Percentiles rank a stretch among this genome's conserved stretches.
Conservation (phyloP, 352 stramenopile species). For the Pythium plurisporium region DNA sequence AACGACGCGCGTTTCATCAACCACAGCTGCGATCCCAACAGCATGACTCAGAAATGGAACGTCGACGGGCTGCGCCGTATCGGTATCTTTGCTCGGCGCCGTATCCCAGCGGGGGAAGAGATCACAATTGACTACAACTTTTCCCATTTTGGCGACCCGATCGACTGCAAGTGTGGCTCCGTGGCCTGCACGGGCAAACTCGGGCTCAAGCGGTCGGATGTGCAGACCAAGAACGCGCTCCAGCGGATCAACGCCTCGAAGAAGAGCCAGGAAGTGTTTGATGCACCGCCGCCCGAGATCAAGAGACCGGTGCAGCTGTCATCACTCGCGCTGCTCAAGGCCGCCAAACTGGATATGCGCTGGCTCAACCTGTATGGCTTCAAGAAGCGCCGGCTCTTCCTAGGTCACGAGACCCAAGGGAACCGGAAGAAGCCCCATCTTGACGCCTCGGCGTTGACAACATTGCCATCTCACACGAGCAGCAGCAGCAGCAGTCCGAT, state of each 20-base stretch:
- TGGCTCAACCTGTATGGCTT: conserved; percentile 65
- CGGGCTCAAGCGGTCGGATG: conserved; percentile 60
- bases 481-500: conserved; percentile 36
- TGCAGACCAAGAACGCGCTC: conserved; percentile 16
- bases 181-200: conserved; percentile 71
- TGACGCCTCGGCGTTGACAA: not conserved
- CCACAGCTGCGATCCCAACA: conserved; percentile 94
- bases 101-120: conserved; percentile 54
- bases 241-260: conserved; percentile 4
- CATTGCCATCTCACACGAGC: conserved; percentile 8
- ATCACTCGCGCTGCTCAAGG: conserved; percentile 75
- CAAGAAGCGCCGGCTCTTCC: conserved; percentile 61
- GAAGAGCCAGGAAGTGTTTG: conserved; percentile 22
- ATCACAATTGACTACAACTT: conserved; percentile 88
- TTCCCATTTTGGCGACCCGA: conserved; percentile 72
- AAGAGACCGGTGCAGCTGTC: conserved; percentile 58
- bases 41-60: conserved; percentile 92
- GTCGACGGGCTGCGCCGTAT: conserved; percentile 70
- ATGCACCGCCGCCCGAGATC: conserved; percentile 40
- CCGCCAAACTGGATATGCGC: conserved; percentile 54
- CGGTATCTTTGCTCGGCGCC: conserved; percentile 69
- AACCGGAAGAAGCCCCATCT: not conserved
- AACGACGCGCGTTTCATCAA: conserved; percentile 96
- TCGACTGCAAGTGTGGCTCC: conserved; percentile 74
- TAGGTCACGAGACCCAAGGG: conserved; percentile 22